Base-by-base conservation (phyloP, 2,329 filamentous ascomycete genomes). In the Curvularia verruculosa region DNA sequence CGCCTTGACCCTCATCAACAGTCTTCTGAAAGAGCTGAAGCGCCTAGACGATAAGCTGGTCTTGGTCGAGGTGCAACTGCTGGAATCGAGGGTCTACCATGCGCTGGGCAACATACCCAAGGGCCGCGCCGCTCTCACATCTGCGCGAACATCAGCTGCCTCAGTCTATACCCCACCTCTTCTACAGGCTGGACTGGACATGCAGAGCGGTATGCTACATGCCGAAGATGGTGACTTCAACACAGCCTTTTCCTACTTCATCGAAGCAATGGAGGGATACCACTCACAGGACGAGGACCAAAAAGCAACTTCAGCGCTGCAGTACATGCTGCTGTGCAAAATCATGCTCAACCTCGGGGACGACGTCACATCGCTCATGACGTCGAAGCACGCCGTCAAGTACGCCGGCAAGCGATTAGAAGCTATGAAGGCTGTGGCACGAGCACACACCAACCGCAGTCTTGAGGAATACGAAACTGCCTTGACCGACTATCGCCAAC, bases 281-380 rank as follows among this genome's bases (percentile, higher is more conserved):
- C 92, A 95, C 80, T 89, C 89, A 45, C 92, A 96, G 77, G 95
- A 99, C 67, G 92, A 96, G 75, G 82, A 88, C 37, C 81, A 84
- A 63, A 92, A 93, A 79, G 95, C 96, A n/a, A 96, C 94, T n/a
- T 91, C 94, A 12, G 92, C 95, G 10, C 83, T 99, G 65, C 95
- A 99, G 82, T 99, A 99, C 84, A 99, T 99, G 95, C 86, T 99
- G 52, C 88, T 99, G 34, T 98, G 95, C 87, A 99, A 99, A 83
- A 95, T 99, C 78, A 99, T 99, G 96, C 85, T 99, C 68, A 99
- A 99, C 80, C 84, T 96, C 39, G 92, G 88, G 65, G 93, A 98
- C 82, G 96, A 99, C 77, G 94, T 99, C 77, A 96, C 94, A 80
- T 87, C 90, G 74, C 86, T 99, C 67, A 92, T 99, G 87, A 87